phyloP scores from a whole-genome alignment of 257 asterid genomes.

The Przewalskia tangutica region DNA sequence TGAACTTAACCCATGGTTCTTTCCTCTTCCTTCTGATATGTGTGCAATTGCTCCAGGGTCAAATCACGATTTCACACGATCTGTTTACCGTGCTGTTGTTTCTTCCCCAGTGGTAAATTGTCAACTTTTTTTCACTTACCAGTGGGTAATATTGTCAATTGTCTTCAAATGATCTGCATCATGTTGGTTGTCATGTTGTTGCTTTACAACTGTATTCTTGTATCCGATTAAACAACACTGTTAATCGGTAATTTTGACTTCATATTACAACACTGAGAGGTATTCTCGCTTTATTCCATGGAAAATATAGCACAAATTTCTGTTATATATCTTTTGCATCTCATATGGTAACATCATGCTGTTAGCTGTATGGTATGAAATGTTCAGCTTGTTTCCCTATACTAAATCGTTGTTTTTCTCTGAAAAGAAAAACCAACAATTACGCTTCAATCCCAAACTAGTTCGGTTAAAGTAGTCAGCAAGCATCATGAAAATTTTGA shows the following conservation, averaged over 20 bases:
- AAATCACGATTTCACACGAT: slow-evolving; percentile 66
- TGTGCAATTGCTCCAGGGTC: slow-evolving; percentile 63
- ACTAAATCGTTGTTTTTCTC: neutral
- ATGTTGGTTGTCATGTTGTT: neutral
- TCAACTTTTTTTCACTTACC: neutral
- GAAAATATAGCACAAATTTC: neutral
- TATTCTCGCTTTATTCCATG: neutral
- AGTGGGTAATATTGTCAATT: neutral
- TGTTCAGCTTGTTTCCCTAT: neutral
- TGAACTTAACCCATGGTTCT: slow-evolving; percentile 78
- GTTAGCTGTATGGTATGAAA: neutral
- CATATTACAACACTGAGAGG: neutral
- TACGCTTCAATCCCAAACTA: neutral
- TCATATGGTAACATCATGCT: neutral
- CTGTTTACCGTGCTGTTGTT: slow-evolving; percentile 65
- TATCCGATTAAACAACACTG: neutral
- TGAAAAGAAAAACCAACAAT: neutral
- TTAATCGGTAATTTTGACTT: neutral
- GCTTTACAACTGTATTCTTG: neutral
- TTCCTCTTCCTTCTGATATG: slow-evolving; percentile 72
- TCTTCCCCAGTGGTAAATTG: slow-evolving; percentile 59
- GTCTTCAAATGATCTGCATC: neutral
- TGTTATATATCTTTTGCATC: neutral
- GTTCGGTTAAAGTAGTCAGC: neutral
- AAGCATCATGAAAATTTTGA: neutral